Evolutionary conservation across 208 protist genomes (phyloP).

Genomic region (Leishmania lainsoni): DNA sequence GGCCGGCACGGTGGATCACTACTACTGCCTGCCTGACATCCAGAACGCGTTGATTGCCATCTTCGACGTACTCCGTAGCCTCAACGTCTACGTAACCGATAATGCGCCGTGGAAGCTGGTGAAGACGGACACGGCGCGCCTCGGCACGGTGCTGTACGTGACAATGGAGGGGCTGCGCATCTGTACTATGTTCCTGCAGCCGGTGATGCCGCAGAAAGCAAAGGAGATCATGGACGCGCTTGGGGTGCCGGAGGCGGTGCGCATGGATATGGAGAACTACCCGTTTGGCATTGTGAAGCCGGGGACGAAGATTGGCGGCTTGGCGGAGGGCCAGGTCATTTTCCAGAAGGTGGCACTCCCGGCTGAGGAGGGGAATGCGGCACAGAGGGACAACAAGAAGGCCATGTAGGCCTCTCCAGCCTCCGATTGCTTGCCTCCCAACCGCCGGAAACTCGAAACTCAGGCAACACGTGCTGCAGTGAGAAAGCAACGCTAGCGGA

Average conservation of each 20-base stretch:
- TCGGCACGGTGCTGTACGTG: constrained; percentile 90
- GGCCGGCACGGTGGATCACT: constrained; percentile 79
- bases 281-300: constrained; percentile 64
- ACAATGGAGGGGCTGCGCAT: constrained; percentile 91
- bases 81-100: constrained; percentile 92
- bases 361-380: constrained; percentile 21
- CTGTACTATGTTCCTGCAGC: constrained; percentile 75
- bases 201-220: constrained; percentile 84
- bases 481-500: background rate
- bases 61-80: constrained; percentile 82
- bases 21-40: constrained; percentile 85
- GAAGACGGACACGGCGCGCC: constrained; percentile 71
- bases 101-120: constrained; percentile 94
- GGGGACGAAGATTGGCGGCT: constrained; percentile 57
- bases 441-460: background rate
- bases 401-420: constrained; percentile 5
- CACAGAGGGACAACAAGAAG: constrained; percentile 12
- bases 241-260: constrained; percentile 63
- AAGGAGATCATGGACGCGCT: constrained; percentile 86
- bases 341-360: constrained; percentile 66
- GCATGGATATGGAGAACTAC: constrained; percentile 64
- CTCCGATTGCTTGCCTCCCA: background rate
- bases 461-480: background rate
- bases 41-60: constrained; percentile 84
- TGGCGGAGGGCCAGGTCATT: constrained; percentile 64